These are phyloP conservation scores for Rhizopus delemar DNA, from an alignment of 371 early-diverging fungal species.

Conservation along the genomic window DNA sequence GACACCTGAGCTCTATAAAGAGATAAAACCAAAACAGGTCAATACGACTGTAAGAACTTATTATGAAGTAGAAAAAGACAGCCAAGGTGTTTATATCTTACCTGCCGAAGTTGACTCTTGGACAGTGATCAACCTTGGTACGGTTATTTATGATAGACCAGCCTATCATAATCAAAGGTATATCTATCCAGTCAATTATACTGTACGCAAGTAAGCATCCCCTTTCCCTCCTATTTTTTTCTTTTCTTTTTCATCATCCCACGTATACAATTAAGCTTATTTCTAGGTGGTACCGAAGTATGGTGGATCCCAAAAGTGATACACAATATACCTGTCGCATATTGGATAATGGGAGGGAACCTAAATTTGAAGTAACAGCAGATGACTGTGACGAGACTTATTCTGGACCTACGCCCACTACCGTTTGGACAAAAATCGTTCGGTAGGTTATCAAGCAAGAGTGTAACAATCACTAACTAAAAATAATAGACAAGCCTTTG, in stretches of 20 bases:
- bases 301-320: conserved; percentile 69
- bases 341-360: conserved; percentile 80
- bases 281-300: conserved; percentile 72
- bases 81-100: conserved; percentile 70
- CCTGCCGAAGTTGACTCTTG: conserved; percentile 84
- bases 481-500: conserved; percentile 44
- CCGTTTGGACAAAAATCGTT: conserved; percentile 57
- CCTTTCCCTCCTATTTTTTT: not conserved
- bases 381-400: conserved; percentile 52
- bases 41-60: conserved; percentile 44
- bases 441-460: conserved; percentile 25
- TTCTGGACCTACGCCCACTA: conserved; percentile 55
- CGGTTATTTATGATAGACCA: conserved; percentile 76
- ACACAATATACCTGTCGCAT: conserved; percentile 81
- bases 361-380: conserved; percentile 59
- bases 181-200: conserved; percentile 91
- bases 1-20: not conserved
- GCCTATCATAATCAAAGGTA: conserved; percentile 90
- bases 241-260: not conserved
- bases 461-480: conserved; percentile 1
- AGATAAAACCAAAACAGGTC: conserved; percentile 20
- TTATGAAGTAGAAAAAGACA: conserved; percentile 65
- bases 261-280: not conserved
- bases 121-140: conserved; percentile 75
- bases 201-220: conserved; percentile 50